Conservation (phyloP, 768 basidiomycete genomes). For the Boletales sp. region DNA sequence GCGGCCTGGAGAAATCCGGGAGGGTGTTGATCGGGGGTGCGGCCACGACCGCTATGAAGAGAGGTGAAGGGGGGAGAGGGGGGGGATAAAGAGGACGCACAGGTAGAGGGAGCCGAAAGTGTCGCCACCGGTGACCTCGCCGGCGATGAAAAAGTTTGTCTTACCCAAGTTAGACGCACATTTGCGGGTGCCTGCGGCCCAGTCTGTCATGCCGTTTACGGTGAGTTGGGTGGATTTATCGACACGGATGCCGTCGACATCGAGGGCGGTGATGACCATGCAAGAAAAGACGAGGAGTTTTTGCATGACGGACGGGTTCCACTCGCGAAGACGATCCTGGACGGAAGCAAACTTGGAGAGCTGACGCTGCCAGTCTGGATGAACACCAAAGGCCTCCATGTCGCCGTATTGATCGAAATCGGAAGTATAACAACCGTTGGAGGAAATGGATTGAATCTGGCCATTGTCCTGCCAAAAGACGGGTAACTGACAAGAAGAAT, state of each 20-base stretch:
- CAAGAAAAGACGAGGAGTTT: conserved; percentile 80
- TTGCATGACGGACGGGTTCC: conserved; percentile 75
- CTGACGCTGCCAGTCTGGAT: conserved; percentile 92
- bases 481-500: conserved; percentile 72
- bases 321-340: conserved; percentile 93
- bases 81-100: conserved; percentile 38
- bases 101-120: conserved; percentile 84
- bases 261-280: conserved; percentile 82
- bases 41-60: conserved; percentile 72
- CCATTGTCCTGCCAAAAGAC: conserved; percentile 81
- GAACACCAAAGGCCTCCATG: conserved; percentile 97
- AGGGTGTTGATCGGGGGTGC: conserved; percentile 70
- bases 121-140: conserved; percentile 94
- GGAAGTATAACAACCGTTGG: conserved; percentile 70
- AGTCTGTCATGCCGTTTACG: conserved; percentile 71
- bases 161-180: conserved; percentile 76
- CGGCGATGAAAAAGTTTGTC: conserved; percentile 85
- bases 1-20: conserved; percentile 65
- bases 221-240: conserved; percentile 94
- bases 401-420: conserved; percentile 97
- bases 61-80: not conserved
- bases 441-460: conserved; percentile 44
- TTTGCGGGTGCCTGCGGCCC: conserved; percentile 68
- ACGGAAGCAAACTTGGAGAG: conserved; percentile 94
- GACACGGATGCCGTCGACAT: conserved; percentile 92